Evolutionary conservation across 345 rosid genomes (phyloP), one percentile per base, ranked within the genome.

Genomic region (Kandelia obovata): DNA sequence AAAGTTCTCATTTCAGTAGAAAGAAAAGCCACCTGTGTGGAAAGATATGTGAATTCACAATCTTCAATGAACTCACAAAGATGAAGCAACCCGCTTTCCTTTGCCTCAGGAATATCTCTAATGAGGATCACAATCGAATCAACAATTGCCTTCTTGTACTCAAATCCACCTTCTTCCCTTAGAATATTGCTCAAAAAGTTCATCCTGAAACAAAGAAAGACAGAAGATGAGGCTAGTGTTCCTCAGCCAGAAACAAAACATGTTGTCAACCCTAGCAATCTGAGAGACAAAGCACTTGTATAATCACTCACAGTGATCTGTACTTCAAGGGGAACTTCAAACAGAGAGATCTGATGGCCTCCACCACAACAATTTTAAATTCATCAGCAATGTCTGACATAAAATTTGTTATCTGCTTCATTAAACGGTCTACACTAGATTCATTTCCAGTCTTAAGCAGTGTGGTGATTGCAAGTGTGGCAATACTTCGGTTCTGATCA

Each of bases 141-240:
- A 35, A 92, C 97, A 69, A 92, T 92, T 64, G 99, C 98, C 80
- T 91, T 90, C 78, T 95, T 95, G 82, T 89, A 95, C 74, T 95
- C 99, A 75, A 95, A 95, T 71, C 99, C 99, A 68, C 99, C 99
- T 90, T 95, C 99, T 82, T 95, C 99, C 75, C 99, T 81, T n/a
- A 95, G 90, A 76, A 92, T 90, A 81, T 86, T 95, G 96, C 99
- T 95, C 74, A 95, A 81, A 76, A 95, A 95, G 84, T 91, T 95
- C 99, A 95, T 95, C 85, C 99, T 95, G 82, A 53, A 75, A 64
- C 79, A 37, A 80, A 80, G 26, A 78, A 70, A 28, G 60, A 53
- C 11, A 49, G 17, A 46, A 47, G 51, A 71, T n/a, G 25, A 65
- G 17, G 49, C 49, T 43, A 0, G 17, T 15, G 17, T 43, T 43